These are phyloP conservation scores for Lolium perenne DNA, from an alignment of 176 grass and related monocot species.

Conservation along the genomic window DNA sequence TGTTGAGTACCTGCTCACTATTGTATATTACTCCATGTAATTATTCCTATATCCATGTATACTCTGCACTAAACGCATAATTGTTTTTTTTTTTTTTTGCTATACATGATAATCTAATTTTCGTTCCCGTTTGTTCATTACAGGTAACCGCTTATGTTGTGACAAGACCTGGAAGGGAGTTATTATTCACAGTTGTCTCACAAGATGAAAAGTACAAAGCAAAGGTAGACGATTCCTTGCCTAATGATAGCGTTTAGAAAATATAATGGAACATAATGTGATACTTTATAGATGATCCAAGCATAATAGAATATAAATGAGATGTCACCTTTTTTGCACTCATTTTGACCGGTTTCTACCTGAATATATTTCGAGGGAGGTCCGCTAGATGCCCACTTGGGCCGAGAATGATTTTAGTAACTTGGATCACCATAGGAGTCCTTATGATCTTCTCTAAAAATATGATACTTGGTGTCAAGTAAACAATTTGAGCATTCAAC, in stretches of 20 bases:
- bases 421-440: conserved; percentile 10
- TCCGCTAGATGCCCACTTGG: conserved; percentile 2
- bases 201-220: conserved; percentile 98
- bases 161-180: conserved; percentile 92
- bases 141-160: conserved; percentile 93
- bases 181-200: conserved; percentile 95
- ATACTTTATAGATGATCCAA: neutral
- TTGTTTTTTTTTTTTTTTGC: neutral
- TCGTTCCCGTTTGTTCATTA: neutral
- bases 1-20: neutral
- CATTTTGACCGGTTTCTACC: conserved; percentile 4
- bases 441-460: neutral
- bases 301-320: conserved; percentile 23
- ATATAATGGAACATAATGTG: neutral
- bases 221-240: conserved; percentile 64
- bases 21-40: neutral
- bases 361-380: neutral
- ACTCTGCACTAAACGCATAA: neutral
- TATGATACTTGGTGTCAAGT: neutral
- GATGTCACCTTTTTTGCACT: neutral
- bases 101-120: conserved; percentile 5
- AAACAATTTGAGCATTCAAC: neutral
- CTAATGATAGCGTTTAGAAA: conserved; percentile 14
- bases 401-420: conserved; percentile 23
- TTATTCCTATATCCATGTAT: conserved; percentile 19